These are phyloP conservation scores for Candida tibetensis DNA, from an alignment of 805 yeast genomes.

Conservation along the genomic window DNA sequence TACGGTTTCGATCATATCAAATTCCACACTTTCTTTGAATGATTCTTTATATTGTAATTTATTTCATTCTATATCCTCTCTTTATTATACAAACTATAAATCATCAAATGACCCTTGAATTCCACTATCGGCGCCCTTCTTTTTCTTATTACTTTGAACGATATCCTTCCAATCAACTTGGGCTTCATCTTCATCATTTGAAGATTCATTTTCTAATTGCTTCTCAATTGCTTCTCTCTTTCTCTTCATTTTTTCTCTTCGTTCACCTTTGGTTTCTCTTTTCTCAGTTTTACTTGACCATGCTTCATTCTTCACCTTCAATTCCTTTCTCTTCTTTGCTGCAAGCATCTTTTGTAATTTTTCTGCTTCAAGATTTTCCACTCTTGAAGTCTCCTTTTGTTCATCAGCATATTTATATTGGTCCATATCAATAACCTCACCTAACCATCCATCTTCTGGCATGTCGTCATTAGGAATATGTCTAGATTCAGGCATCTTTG, in stretches of 20 bases:
- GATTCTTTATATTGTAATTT: no score
- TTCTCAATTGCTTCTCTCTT: slow-evolving; percentile 67
- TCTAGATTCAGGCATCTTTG: slow-evolving; percentile 89
- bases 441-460: slow-evolving; percentile 77
- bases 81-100: slow-evolving; percentile 19
- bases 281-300: slow-evolving; percentile 75
- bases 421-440: slow-evolving; percentile 63
- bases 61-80: no score
- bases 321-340: slow-evolving; percentile 42
- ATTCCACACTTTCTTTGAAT: no score
- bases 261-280: slow-evolving; percentile 57
- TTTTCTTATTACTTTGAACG: slow-evolving; percentile 62
- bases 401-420: slow-evolving; percentile 61
- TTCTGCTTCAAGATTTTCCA: slow-evolving; percentile 53
- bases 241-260: slow-evolving; percentile 67
- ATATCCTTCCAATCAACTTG: slow-evolving; percentile 86
- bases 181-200: slow-evolving; percentile 43
- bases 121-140: slow-evolving; percentile 24
- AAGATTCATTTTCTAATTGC: slow-evolving; percentile 43
- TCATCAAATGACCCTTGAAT: slow-evolving; percentile 62
- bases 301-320: slow-evolving; percentile 56
- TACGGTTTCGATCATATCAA: no score
- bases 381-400: slow-evolving; percentile 59
- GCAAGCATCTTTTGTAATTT: slow-evolving; percentile 35
- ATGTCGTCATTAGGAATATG: slow-evolving; percentile 45